Base-by-base conservation (phyloP, 306 rosid species). In the Sesbania bispinosa region DNA sequence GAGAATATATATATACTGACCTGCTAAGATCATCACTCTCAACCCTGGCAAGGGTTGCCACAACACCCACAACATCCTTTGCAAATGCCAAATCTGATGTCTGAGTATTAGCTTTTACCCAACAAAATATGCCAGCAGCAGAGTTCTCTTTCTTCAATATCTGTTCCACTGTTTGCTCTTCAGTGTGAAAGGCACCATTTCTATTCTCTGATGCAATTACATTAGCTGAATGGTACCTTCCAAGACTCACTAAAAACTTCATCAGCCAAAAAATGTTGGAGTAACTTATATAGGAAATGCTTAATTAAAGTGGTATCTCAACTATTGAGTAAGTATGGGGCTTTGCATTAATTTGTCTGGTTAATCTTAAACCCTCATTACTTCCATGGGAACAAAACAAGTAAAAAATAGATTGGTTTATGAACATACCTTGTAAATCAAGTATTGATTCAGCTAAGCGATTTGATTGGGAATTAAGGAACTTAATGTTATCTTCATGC, bases 61-160 rank as follows among this genome's bases (percentile, higher is more conserved):
- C 96, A 77, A 94, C 73, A 20, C 97, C 97, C 38, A 90, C 66
- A 71, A 86, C 76, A 81, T 87, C 95, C 79, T 89, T 89, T 62
- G 87, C 79, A 50, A 90, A 70, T 16, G 82, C 48, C 18, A 77
- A 68, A 75, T 83, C 78, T 20, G 82, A 76, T 38, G 84, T 69
- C 67, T 71, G 52, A 21, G 75, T 58, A 58, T 77, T 85, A 43
- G 90, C 76, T 82, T 79, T 86, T 75, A 88, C 54, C 85, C 85
- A 79, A 83, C 86, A 89, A 67, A 81, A 76, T 67, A 90, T 11
- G 26, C 88, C 77, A 16, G 97, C 97, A 50, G 97, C 92, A 62
- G 96, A 68, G 52, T 80, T 83, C 71, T 90, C 91, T 58, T 78
- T 86, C 84, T 65, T 81, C 80, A 88, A 43, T 61, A 94, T 86